A percentile compares a stretch with the other conserved stretches of the same genome.
Conservation (phyloP, 2,329 filamentous ascomycete genomes). For the Penicillium sp. region DNA sequence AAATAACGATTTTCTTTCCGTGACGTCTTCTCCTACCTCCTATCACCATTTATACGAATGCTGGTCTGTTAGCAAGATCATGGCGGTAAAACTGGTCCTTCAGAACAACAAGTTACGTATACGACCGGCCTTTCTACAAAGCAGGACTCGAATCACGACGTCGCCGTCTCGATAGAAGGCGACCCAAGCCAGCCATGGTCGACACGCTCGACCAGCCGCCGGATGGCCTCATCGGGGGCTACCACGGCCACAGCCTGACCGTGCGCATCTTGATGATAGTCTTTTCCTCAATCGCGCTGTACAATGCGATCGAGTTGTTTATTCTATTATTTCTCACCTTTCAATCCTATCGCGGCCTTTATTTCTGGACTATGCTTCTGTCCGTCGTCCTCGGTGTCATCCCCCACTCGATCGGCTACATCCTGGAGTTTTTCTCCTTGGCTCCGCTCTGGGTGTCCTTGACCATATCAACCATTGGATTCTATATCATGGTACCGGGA, state of each 20-base stretch:
- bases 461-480: conserved; percentile 52
- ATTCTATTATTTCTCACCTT: conserved; percentile 41
- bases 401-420: conserved; percentile 40
- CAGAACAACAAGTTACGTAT: conserved; percentile 6
- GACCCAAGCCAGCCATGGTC: not conserved
- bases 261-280: conserved; percentile 33
- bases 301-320: conserved; percentile 50
- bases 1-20: not conserved
- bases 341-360: conserved; percentile 37
- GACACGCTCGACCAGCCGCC: conserved; percentile 23
- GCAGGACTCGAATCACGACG: not conserved
- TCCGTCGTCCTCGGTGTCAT: conserved; percentile 38
- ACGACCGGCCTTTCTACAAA: conserved; percentile 6
- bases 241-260: conserved; percentile 21
- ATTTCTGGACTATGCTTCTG: conserved; percentile 44
- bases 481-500: conserved; percentile 61
- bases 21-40: not conserved
- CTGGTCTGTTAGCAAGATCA: conserved; percentile 7
- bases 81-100: conserved; percentile 12
- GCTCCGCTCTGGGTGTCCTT: conserved; percentile 37
- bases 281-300: conserved; percentile 42
- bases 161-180: not conserved
- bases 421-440: conserved; percentile 40
- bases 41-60: conserved; percentile 8
- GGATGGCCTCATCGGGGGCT: conserved; percentile 31